Evolutionary conservation across 768 basidiomycete species (phyloP), one percentile per base, ranked within the genome.

Genomic region (Cyathus striatus): DNA sequence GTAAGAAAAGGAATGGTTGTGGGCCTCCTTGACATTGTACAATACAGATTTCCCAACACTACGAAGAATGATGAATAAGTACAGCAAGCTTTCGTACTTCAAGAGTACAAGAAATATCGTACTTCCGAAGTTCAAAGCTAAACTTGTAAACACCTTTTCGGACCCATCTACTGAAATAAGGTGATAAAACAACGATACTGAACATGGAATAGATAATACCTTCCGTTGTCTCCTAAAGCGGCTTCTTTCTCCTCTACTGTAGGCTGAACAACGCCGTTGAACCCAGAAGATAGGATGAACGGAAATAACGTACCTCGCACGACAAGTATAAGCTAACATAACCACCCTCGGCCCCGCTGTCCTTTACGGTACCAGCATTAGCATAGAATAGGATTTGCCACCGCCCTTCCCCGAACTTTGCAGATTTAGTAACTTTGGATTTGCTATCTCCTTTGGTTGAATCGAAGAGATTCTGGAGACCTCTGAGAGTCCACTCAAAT

Each of bases 331-430:
- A 56, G 59, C 86, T 87, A 23, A 89, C 75, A 53, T 75, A 86
- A 14, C 76, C 72, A 4, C 75, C 69, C 2, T 70, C 72, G 10
- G 67, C 58, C n/a, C 60, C 50, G 2, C 66, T 68, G 38, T 78
- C 75, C 33, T 75, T 73, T n/a, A 72, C 65, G 16, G 73, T 75
- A 0, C 88, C 87, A 30, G 86, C 82, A 57, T 90, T 91, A 4
- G 89, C 75, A 56, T 92, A 93, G 64, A 90, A 90, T 36, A 93
- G 60, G 35, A 90, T 81, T 79, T 84, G 85, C 85, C 85, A 88
- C 40, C 73, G 68, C 9, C 83, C 86, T n/a, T 69, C 78, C 12
- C 87, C 89, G 48, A 91, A 91, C 56, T 73, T 76, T 40, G 73
- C 68, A 3, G 86, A 89, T 61, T 86, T 89, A 18, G 78, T 86